Evolutionary conservation across 2,329 filamentous ascomycete species (phyloP).

Genomic region (Ceratocystis albifundus): DNA sequence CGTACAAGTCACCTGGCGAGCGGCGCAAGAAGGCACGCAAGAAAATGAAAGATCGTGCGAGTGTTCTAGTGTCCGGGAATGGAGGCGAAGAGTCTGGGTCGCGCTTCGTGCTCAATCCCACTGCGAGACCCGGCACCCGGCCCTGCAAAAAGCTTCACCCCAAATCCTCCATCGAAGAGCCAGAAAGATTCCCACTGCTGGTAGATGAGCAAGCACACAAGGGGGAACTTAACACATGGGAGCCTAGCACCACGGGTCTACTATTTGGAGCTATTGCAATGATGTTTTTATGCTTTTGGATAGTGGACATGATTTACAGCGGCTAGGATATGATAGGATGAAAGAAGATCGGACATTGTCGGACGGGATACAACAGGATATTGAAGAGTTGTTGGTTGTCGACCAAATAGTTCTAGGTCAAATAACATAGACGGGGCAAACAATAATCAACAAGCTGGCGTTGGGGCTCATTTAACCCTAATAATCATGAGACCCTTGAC

Average conservation of each 20-base stretch:
- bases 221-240: conserved; percentile 9
- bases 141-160: not conserved
- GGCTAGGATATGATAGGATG: not conserved
- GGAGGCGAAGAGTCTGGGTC: not conserved
- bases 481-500: not conserved
- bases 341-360: not conserved
- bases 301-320: conserved; percentile 10
- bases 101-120: not conserved
- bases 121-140: not conserved
- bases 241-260: conserved; percentile 10
- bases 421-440: not conserved
- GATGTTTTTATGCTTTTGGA: conserved; percentile 12
- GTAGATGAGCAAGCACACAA: not conserved
- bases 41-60: conserved; percentile 5
- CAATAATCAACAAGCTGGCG: not conserved
- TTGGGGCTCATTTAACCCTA: not conserved
- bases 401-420: no score
- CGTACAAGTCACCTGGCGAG: conserved; percentile 9
- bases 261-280: not conserved
- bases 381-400: no score
- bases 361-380: not conserved
- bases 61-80: not conserved
- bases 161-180: not conserved
- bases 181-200: not conserved
- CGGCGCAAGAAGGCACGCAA: conserved; percentile 16